A percentile compares a stretch with the other conserved stretches of the same genome.
phyloP scores from a whole-genome alignment of 345 rosid species.

The Dovyalis caffra region DNA sequence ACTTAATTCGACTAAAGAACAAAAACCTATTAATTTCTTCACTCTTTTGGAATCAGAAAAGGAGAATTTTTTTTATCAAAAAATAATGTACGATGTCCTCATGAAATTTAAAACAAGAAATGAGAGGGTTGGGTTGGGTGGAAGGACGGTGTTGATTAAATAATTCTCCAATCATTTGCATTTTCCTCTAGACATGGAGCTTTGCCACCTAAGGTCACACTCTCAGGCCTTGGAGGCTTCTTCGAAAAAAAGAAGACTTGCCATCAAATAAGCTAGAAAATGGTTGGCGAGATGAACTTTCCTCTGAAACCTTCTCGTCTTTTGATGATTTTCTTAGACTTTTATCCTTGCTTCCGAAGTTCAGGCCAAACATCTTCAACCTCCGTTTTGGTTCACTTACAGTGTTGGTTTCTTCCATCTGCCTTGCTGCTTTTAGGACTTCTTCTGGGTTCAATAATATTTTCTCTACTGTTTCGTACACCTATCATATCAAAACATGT shows the following conservation, averaged over 20 bases:
- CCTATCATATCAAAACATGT: constrained; percentile 37
- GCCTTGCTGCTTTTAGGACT: constrained; percentile 53
- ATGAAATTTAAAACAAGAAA: neutral
- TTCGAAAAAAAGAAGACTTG: constrained; percentile 77
- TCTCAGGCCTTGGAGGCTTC: constrained; percentile 66
- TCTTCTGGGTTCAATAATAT: constrained; percentile 73
- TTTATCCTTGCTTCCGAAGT: constrained; percentile 65
- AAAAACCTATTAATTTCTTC: no score
- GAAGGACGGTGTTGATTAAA: constrained; percentile 25
- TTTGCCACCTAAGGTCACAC: constrained; percentile 24
- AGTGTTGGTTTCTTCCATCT: constrained; percentile 38
- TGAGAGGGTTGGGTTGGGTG: neutral
- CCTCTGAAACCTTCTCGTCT: constrained; percentile 45
- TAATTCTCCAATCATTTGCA: constrained; percentile 61
- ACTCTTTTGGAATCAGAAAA: no score
- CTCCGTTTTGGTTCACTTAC: constrained; percentile 52
- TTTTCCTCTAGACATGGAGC: constrained; percentile 35
- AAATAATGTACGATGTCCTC: no score
- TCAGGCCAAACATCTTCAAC: constrained; percentile 62
- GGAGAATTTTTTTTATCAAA: no score
- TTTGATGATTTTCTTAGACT: constrained; percentile 41
- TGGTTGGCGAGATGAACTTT: constrained; percentile 52
- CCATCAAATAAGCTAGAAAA: constrained; percentile 77
- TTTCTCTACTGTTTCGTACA: constrained; percentile 81
- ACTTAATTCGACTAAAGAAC: no score